Base-by-base conservation (phyloP, 2,329 filamentous ascomycete species). In the Sporothrix globosa region DNA sequence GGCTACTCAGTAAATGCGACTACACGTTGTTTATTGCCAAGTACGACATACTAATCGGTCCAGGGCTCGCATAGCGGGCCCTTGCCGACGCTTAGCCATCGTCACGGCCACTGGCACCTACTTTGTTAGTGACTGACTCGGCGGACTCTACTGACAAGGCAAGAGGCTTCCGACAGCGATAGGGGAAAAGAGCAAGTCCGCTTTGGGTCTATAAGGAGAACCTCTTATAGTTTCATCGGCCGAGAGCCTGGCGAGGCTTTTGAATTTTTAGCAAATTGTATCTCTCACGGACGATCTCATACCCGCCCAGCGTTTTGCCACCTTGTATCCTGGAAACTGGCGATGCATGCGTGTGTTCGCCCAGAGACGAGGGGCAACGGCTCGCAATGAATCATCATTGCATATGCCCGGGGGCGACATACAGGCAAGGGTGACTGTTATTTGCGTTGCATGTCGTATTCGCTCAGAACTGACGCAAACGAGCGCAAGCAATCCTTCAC, bases 311-410 rank as follows among this genome's bases (percentile, higher is more conserved):
- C 13, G 30, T 58, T 39, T 34, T 60, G n/a, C 2, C 9, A 19
- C 9, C 9, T 24, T 39, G n/a, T 53, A 24, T 11, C n/a, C 39
- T 60, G 34, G 17, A 44, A 60, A 60, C 34, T n/a, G 41, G n/a
- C 34, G n/a, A 19, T 41, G 19, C 34, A 11, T 24, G 56, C 34
- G n/a, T 44, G n/a, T 4, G n/a, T 19, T 7, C 56, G 14, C 10
- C 56, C n/a, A 44, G n/a, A 41, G 34, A 41, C 3, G 34, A 60
- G 56, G 56, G 56, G 56, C 39, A 61, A 41, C 44, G 34, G 56
- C 34, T 61, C 34, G 56, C 56, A n/a, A 61, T 61, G 56, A 61
- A 61, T 61, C 56, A 61, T 44, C 34, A 24, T 44, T 24, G 56
- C 34, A 61, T 30, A 39, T 58, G 27, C 11, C 27, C 11, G 10